Percentiles rank a stretch among this genome's conserved stretches.
phyloP scores from a whole-genome alignment of 768 basidiomycete species.

The Russula compacta region DNA sequence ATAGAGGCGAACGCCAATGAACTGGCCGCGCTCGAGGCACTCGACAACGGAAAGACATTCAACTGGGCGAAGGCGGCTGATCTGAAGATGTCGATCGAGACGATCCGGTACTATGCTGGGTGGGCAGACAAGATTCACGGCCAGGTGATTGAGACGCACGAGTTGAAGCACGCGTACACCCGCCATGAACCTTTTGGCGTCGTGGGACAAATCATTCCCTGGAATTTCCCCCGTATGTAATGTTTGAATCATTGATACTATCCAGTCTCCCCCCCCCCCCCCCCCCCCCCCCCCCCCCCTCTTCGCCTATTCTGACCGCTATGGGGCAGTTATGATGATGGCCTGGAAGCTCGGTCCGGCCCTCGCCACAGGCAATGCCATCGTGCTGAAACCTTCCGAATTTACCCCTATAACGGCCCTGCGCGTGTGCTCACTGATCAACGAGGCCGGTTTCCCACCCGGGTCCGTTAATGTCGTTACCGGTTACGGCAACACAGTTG shows the following conservation, averaged over 20 bases:
- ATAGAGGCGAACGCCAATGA: constrained; percentile 54
- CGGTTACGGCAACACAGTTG: constrained; percentile 47
- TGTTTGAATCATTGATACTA: neutral
- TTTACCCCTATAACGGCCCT: constrained; percentile 53
- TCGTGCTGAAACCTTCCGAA: constrained; percentile 60
- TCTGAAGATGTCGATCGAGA: constrained; percentile 36
- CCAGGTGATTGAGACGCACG: constrained; percentile 57
- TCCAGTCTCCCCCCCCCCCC: no score
- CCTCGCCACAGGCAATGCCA: constrained; percentile 52
- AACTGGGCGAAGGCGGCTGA: constrained; percentile 41
- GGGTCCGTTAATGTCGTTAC: constrained; percentile 55
- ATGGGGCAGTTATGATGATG: constrained; percentile 38
- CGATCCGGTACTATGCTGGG: constrained; percentile 75
- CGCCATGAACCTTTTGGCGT: constrained; percentile 54
- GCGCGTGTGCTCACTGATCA: constrained; percentile 34
- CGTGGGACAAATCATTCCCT: constrained; percentile 53
- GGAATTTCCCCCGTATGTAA: constrained; percentile 47
- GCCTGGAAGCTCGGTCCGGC: constrained; percentile 57
- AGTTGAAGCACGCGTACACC: constrained; percentile 46
- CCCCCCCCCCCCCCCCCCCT: no score
- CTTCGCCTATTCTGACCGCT: no score
- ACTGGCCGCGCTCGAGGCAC: constrained; percentile 63
- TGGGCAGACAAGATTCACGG: constrained; percentile 84
- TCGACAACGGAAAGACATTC: constrained; percentile 61
- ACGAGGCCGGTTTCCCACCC: constrained; percentile 52